Evolutionary conservation across 2,329 filamentous ascomycete species (phyloP), one percentile per base, ranked within the genome.

Genomic region (Talaromyces marneffei): DNA sequence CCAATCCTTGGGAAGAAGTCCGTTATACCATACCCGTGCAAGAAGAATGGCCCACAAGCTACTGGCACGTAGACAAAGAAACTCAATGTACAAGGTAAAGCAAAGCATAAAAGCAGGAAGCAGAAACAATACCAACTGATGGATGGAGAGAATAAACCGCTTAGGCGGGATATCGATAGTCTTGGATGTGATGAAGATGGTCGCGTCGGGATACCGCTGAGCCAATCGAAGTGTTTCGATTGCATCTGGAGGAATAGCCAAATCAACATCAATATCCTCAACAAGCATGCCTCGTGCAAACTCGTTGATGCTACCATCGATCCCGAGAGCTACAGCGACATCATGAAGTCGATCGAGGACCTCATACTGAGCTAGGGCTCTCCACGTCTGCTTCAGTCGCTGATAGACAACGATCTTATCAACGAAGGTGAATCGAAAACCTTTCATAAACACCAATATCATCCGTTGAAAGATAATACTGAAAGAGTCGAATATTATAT

Each of bases 241-340:
- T 23, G 52, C 52, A 3, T 27, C 52, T 2, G 52, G 31, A 39
- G 52, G 52, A 25, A 31, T 54, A 23, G 52, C 25, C 52, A 54
- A 54, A 20, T 39, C 52, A 16, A 54, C 52, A 27, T 54, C 33
- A n/a, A 54, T n/a, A 25, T 54, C 52, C 33, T 54, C 52, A 23
- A 54, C 31, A 35, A 54, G n/a, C 52, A 54, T 54, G 4, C 52
- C 52, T 25, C 31, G 52, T n/a, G 52, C 52, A 18, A 54, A 54
- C 3, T 54, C n/a, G 20, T 54, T 6, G 18, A 54, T 35, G 29
- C 52, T 54, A 20, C 10, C 14, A 16, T 25, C 33, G 16, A 54
- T 31, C 3, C 31, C 31, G 20, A 54, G 18, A 54, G 18, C 20
- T 23, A 39, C 31, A 23, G 52, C 52, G 5, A 37, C 18, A n/a